Evolutionary conservation across 1,284 basidiomycete genomes (phyloP).

Genomic region (Ceratobasidium sp.): DNA sequence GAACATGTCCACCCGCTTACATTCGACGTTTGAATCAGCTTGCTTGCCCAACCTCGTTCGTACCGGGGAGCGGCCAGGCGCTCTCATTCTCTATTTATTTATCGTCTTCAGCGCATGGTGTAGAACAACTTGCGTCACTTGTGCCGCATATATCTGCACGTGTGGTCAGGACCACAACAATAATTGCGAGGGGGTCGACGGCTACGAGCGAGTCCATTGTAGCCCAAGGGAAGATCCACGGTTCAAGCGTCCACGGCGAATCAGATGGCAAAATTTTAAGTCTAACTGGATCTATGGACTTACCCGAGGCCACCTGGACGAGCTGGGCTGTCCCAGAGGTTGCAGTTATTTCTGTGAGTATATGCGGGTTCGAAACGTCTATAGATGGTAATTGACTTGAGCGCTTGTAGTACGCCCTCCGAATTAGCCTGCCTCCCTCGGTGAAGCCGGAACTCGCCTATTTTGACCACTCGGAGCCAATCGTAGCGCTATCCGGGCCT

Average conservation of each 20-base stretch:
- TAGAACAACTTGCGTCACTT: conserved; percentile 3
- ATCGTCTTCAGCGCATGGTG: conserved; percentile 5
- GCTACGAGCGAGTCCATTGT: conserved; percentile 5
- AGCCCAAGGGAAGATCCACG: background rate
- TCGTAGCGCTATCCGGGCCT: conserved; percentile 4
- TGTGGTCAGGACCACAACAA: background rate
- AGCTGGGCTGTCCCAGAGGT: conserved; percentile 19
- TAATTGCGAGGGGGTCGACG: conserved; percentile 23
- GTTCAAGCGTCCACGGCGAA: background rate
- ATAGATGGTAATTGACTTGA: too few relatives aligned
- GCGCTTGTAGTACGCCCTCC: conserved; percentile 23
- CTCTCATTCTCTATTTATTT: conserved; percentile 11
- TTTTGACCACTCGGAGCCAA: conserved; percentile 17
- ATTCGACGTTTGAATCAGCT: conserved; percentile 12
- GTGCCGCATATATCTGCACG: conserved; percentile 40
- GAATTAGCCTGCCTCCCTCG: conserved; percentile 19
- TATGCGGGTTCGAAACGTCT: too few relatives aligned
- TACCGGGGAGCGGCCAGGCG: background rate
- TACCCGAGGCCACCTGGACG: conserved; percentile 22
- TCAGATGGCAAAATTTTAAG: background rate
- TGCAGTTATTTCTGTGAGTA: conserved; percentile 18
- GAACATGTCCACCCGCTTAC: background rate
- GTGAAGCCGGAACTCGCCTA: conserved; percentile 27
- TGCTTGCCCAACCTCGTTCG: conserved; percentile 7
- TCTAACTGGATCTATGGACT: background rate